Base-by-base conservation (phyloP, 345 rosid species). In the Aethionema arabicum region DNA sequence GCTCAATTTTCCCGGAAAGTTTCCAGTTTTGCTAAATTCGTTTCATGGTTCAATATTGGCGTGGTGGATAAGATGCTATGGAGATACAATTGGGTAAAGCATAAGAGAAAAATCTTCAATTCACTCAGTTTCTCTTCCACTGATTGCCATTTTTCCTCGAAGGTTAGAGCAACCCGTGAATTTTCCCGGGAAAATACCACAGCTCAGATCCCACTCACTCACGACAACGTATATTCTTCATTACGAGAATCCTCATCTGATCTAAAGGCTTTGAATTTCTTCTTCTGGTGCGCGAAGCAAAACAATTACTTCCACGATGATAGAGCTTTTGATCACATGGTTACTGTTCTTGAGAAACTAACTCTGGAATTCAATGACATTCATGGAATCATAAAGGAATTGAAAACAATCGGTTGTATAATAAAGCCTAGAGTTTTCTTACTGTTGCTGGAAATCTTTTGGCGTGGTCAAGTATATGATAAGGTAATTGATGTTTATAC, bases 401-500 rank as follows among this genome's bases (percentile, higher is more conserved):
- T 88, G 55, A 73, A 52, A 54, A 57, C 38, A 6, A 42, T 73
- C 11, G 95, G 96, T 32, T 72, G 78, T 54, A 72, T 32, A 7
- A 69, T 51, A 30, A 74, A 81, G 75, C 76, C 87, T 7, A 78
- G 73, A 7, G 79, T 74, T 33, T 86, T 84, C 50, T 67, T 81
- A 75, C 67, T 84, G 13, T 54, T 88, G 61, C 47, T 88, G 56
- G 81, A 91, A 78, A 80, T 86, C 57, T 86, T 75, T 65, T 88
- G 96, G 95, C 82, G 72, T 57, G 92, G 87, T 64, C 77, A 76
- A 40, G 50, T 72, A 66, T 71, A 78, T 47, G 76, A 50, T 14
- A 79, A 70, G 65, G 87, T 87, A 44, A 62, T 86, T 1, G 83
- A 86, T 63, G 68, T 83, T 52, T 79, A 71, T 55, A 75, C 46